Conservation (phyloP, 768 basidiomycete species). For the Mrakia gelida region DNA sequence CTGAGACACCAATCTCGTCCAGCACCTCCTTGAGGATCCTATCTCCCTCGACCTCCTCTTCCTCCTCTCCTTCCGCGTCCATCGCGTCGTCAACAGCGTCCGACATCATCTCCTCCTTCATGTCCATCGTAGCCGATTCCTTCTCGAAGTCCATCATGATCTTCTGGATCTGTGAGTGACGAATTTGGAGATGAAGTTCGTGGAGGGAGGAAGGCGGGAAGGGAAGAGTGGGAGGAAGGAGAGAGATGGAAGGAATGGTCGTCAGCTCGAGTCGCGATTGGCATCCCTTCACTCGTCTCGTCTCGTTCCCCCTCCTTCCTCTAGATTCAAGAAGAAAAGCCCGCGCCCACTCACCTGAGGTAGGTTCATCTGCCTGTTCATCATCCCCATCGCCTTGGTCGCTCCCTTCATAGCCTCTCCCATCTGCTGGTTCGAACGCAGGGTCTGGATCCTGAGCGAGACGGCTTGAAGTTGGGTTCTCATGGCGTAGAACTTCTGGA, state of each 20-base stretch:
- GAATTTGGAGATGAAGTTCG: no score
- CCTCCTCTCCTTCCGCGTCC: slow-evolving; percentile 77
- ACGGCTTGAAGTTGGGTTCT: slow-evolving; percentile 96
- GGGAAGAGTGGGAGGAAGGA: background rate
- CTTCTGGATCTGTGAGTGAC: slow-evolving; percentile 64
- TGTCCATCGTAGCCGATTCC: slow-evolving; percentile 97
- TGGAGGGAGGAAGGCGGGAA: background rate
- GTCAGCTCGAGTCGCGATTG: background rate
- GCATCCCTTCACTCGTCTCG: background rate
- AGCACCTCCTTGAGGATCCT: slow-evolving; percentile 92
- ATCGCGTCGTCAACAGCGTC: slow-evolving; percentile 97
- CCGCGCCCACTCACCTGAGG: slow-evolving; percentile 49
- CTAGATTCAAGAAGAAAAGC: background rate
- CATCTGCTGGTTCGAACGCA: slow-evolving; percentile 98
- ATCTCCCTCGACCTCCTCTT: slow-evolving; percentile 93
- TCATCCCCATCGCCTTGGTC: slow-evolving; percentile 92
- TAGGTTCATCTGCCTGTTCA: slow-evolving; percentile 94
- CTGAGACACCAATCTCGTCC: slow-evolving; percentile 90
- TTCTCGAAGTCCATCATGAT: slow-evolving; percentile 99
- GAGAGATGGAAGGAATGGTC: background rate
- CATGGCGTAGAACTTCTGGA: slow-evolving; percentile 99
- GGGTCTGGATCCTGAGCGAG: slow-evolving; percentile 86
- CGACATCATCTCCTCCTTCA: slow-evolving; percentile 99
- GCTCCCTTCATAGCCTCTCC: slow-evolving; percentile 99
- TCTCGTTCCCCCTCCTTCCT: background rate